Evolutionary conservation across 2,329 filamentous ascomycete genomes (phyloP).

Genomic region (Fusarium brevicatenulatum): DNA sequence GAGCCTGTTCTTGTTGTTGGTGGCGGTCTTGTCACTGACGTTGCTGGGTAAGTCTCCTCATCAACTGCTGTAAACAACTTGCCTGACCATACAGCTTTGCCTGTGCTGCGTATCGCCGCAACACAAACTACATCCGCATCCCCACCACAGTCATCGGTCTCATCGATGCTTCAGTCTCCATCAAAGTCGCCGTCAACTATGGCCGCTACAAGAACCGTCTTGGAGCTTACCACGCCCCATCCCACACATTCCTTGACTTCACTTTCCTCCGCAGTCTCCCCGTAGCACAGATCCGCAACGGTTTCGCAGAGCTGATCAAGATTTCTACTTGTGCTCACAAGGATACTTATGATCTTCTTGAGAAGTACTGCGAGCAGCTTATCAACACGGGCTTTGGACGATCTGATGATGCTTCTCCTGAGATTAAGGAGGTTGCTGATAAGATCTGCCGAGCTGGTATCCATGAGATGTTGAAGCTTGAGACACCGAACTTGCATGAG

Average conservation of each 20-base stretch:
- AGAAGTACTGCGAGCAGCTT: conserved; percentile 74
- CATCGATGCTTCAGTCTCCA: conserved; percentile 79
- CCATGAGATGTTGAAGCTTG: conserved; percentile 77
- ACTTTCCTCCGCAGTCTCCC: conserved; percentile 76
- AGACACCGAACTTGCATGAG: conserved; percentile 79
- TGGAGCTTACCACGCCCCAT: conserved; percentile 77
- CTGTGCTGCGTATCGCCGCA: conserved; percentile 76
- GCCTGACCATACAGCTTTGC: conserved; percentile 63
- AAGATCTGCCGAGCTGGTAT: conserved; percentile 76
- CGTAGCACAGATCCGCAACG: conserved; percentile 74
- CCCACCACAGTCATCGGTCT: conserved; percentile 80
- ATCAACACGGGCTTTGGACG: conserved; percentile 74
- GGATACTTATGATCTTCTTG: conserved; percentile 72
- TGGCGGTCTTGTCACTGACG: conserved; percentile 76
- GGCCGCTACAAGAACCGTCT: conserved; percentile 80
- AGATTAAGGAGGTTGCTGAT: conserved; percentile 70
- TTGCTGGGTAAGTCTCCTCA: conserved; percentile 70
- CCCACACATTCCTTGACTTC: conserved; percentile 79
- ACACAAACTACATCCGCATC: conserved; percentile 78
- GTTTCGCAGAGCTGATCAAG: conserved; percentile 80
- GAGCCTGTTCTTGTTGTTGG: conserved; percentile 74
- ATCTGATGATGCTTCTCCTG: conserved; percentile 62
- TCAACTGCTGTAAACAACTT: conserved; percentile 39
- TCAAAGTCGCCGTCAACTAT: conserved; percentile 83
- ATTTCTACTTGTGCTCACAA: conserved; percentile 77